Conservation (phyloP, 495 filamentous ascomycete genomes). For the Xanthoparmelia taractica region DNA sequence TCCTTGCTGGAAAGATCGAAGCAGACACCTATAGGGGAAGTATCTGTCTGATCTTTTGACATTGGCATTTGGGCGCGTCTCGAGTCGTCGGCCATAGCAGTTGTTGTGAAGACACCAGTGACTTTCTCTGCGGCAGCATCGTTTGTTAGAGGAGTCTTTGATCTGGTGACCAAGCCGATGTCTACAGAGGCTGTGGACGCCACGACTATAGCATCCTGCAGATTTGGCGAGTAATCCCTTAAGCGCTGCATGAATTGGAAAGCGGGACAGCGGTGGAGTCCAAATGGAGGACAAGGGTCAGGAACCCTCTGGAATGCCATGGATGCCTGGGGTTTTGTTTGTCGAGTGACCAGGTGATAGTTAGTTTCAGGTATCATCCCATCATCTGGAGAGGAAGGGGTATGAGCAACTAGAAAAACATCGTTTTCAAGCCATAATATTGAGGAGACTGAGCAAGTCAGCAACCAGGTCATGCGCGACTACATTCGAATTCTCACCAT, state of each 20-base stretch:
- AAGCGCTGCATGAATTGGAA: slow-evolving; percentile 71
- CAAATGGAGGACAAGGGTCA: slow-evolving; percentile 64
- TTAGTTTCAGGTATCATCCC: slow-evolving; percentile 51
- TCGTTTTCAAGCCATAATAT: slow-evolving; percentile 85
- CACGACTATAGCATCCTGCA: slow-evolving; percentile 73
- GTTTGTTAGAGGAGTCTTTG: slow-evolving; percentile 51
- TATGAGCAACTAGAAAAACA: slow-evolving; percentile 73
- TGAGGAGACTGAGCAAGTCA: slow-evolving; percentile 59
- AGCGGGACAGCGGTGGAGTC: slow-evolving; percentile 54
- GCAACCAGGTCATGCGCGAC: neutral
- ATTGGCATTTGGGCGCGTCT: slow-evolving; percentile 69
- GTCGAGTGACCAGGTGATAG: slow-evolving; percentile 68
- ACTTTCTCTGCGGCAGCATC: slow-evolving; percentile 53
- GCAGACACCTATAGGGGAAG: slow-evolving; percentile 70
- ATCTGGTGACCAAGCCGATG: slow-evolving; percentile 67
- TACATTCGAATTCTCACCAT: slow-evolving; percentile 45
- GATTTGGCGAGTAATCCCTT: slow-evolving; percentile 65
- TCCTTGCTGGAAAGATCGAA: slow-evolving; percentile 78
- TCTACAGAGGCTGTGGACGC: slow-evolving; percentile 71
- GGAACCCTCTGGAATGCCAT: slow-evolving; percentile 66
- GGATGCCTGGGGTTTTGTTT: slow-evolving; percentile 36
- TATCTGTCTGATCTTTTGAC: slow-evolving; percentile 53
- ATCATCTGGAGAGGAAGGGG: slow-evolving; percentile 50
- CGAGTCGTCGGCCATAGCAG: slow-evolving; percentile 66
- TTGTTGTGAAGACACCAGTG: slow-evolving; percentile 61